Conservation (phyloP, 805 yeast species). For the Trichomonascus vanleenenianus region DNA sequence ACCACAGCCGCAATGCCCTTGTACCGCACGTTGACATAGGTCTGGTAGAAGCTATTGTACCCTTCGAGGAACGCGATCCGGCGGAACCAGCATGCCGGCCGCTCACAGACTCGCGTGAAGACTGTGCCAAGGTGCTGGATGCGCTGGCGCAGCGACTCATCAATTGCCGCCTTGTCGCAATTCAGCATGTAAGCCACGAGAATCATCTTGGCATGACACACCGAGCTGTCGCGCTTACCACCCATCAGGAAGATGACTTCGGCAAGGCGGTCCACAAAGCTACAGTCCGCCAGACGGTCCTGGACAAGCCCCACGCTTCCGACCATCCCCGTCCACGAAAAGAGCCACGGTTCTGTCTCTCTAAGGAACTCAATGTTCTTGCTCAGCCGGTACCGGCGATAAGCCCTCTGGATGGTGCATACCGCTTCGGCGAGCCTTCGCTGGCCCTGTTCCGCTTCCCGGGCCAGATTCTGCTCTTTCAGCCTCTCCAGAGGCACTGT, state of each 20-base stretch:
- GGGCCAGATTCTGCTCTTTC: not conserved
- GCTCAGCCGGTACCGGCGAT: slow-evolving; percentile 11
- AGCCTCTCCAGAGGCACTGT: not conserved
- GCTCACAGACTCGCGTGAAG: slow-evolving; percentile 13
- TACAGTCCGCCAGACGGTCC: not conserved
- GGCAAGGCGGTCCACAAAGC: slow-evolving; percentile 6
- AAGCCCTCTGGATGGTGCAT: slow-evolving; percentile 13
- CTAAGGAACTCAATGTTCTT: slow-evolving; percentile 5
- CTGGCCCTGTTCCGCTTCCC: not conserved
- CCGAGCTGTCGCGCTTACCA: slow-evolving; percentile 10
- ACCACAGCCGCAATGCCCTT: slow-evolving; percentile 6
- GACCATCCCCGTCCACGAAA: slow-evolving; percentile 9
- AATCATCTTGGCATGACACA: slow-evolving; percentile 16
- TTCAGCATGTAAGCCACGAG: slow-evolving; percentile 17
- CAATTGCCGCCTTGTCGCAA: not conserved
- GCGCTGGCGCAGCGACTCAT: slow-evolving; percentile 1
- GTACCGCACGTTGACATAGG: slow-evolving; percentile 14
- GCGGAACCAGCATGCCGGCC: slow-evolving; percentile 10
- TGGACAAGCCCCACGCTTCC: not conserved
- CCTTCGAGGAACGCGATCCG: slow-evolving; percentile 15
- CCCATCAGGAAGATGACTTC: slow-evolving; percentile 11
- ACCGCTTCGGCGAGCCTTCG: slow-evolving; percentile 2
- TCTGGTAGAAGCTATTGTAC: slow-evolving; percentile 10
- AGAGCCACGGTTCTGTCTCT: slow-evolving; percentile 14
- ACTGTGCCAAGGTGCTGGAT: slow-evolving; percentile 11